phyloP scores from a whole-genome alignment of 345 rosid genomes.

The Cardamine chenopodiifolia region DNA sequence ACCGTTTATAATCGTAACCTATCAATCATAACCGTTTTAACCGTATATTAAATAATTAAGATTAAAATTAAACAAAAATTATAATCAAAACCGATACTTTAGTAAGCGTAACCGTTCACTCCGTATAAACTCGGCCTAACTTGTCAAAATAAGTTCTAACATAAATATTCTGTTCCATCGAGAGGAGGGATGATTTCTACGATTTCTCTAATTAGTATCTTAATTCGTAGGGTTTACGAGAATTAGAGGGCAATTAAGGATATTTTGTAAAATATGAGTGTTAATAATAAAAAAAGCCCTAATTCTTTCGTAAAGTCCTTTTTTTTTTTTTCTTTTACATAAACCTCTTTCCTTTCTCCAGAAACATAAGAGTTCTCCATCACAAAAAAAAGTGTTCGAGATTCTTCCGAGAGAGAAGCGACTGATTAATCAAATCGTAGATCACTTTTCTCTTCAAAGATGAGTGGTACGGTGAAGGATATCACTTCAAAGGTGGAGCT shows the following conservation, averaged over 20 bases:
- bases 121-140: no score
- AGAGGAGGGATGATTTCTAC: neutral
- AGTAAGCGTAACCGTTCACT: no score
- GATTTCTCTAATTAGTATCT: neutral
- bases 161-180: no score
- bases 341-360: conserved; percentile 6
- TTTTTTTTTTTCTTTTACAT: neutral
- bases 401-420: conserved; percentile 11
- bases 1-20: no score
- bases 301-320: neutral
- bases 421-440: conserved; percentile 10
- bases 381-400: conserved; percentile 7
- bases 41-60: no score
- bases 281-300: neutral
- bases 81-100: no score
- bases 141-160: no score
- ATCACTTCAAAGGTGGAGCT: conserved; percentile 77
- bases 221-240: neutral
- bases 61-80: no score
- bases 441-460: conserved; percentile 32
- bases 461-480: conserved; percentile 91
- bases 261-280: neutral
- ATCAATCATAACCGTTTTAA: no score
- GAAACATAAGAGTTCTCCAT: neutral
- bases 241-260: conserved; percentile 6